Evolutionary conservation across 2,329 filamentous ascomycete species (phyloP).

Genomic region (Drechslerella dactyloides): DNA sequence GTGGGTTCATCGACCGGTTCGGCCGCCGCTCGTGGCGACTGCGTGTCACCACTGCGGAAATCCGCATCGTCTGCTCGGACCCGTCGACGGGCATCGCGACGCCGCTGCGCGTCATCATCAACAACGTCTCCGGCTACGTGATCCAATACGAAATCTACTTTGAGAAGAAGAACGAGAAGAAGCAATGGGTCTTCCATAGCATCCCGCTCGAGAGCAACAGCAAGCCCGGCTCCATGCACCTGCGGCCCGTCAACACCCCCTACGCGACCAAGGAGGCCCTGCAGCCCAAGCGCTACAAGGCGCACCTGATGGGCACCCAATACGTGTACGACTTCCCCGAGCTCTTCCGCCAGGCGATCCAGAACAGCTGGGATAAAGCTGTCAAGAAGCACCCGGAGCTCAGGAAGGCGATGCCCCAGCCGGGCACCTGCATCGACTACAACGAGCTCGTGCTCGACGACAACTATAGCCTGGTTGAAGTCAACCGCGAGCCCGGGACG

Average conservation of each 20-base stretch:
- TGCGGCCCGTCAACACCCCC: constrained; percentile 86
- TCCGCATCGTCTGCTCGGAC: constrained; percentile 97
- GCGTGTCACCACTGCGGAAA: constrained; percentile 95
- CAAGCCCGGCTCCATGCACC: constrained; percentile 93
- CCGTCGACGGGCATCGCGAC: constrained; percentile 81
- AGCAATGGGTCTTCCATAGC: constrained; percentile 97
- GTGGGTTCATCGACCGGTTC: constrained; percentile 94
- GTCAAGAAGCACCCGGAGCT: constrained; percentile 75
- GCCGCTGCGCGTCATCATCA: constrained; percentile 93
- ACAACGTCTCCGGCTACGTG: constrained; percentile 96
- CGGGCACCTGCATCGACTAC: constrained; percentile 91
- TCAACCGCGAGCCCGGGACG: constrained; percentile 90
- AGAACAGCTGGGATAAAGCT: constrained; percentile 87
- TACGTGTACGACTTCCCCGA: constrained; percentile 99
- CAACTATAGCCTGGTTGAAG: constrained; percentile 86
- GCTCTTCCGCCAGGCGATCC: constrained; percentile 95
- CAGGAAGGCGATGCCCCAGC: constrained; percentile 78
- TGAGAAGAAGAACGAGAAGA: constrained; percentile 97
- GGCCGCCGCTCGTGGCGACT: constrained; percentile 94
- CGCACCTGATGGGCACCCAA: constrained; percentile 97
- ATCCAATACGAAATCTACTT: constrained; percentile 97
- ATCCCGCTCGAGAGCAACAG: constrained; percentile 69
- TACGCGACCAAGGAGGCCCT: constrained; percentile 99
- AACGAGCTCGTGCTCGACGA: constrained; percentile 95
- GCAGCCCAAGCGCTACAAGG: constrained; percentile 99